Base-by-base conservation (phyloP, 2,329 filamentous ascomycete species). In the Diplodia seriata region DNA sequence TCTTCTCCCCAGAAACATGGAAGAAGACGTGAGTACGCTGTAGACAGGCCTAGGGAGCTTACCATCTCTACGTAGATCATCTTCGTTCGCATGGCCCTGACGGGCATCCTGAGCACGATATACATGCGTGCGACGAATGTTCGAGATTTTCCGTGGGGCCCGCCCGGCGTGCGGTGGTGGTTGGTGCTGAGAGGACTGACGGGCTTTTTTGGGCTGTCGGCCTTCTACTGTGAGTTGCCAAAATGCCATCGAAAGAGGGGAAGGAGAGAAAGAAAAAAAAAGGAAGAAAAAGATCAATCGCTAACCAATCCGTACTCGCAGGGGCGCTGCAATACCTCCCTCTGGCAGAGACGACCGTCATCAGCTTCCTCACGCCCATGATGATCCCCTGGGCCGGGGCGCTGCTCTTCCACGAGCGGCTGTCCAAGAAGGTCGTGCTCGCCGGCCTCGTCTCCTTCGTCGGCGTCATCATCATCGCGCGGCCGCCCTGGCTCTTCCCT, bases 331-430 rank as follows among this genome's bases (percentile, higher is more conserved):
- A 91, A 74, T 95, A 94, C 74, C 85, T 97, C 3, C 90, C 91
- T 0, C 84, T 97, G 2, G 90, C 92, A 14, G 93, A 97, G 75
- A 92, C 93, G 1, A 94, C 91, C 0, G 93, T 96, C 36, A 89
- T 97, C 59, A 94, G 91, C 9, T 97, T 97, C 75, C 83, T 97
- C 7, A 87, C 90, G 0, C 93, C 93, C 0, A 90, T 90, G 8
- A 83, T 95, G 18, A 87, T 91, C 9, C 91, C 91, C 59, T 90
- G 93, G 76, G 85, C 90, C n/a, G 95, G 92, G 76, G 92, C 90
- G 51, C 79, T 93, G 49, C 81, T 93, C 61, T 83, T 89, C 36
- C 86, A 87, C 57, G 91, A 96, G 72, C 90, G 90, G 0, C 96
- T 93, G 74, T 91, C 91, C 2, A 83, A 86, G 31, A 85, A 85